Percentiles rank a stretch among this genome's conserved stretches.
Evolutionary conservation across 441 rosid species (phyloP).

Genomic region (Macaranga tanarius): DNA sequence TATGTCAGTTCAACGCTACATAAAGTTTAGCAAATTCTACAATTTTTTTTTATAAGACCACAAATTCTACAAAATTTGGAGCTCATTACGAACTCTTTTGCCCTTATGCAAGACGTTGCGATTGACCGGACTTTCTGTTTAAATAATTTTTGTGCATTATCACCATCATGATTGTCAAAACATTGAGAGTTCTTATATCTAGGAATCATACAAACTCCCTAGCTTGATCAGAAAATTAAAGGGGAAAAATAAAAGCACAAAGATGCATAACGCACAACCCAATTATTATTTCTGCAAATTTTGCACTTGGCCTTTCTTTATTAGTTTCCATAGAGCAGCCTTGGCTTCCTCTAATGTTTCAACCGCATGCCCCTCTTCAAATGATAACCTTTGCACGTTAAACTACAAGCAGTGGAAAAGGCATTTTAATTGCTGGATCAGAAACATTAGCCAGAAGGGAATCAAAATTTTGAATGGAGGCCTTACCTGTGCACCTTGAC

Average conservation of each 20-base stretch:
- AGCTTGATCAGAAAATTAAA: too few relatives aligned
- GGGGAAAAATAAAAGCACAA: not conserved
- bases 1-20: too few relatives aligned
- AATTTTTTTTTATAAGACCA: too few relatives aligned
- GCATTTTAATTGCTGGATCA: not conserved
- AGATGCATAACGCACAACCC: not conserved
- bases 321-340: constrained; percentile 67
- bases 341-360: constrained; percentile 93
- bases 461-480: not conserved
- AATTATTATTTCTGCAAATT: constrained; percentile 50
- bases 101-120: too few relatives aligned
- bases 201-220: too few relatives aligned
- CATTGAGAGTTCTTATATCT: too few relatives aligned
- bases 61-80: too few relatives aligned
- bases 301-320: constrained; percentile 58
- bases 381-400: constrained; percentile 80
- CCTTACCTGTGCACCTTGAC: constrained; percentile 91
- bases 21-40: too few relatives aligned
- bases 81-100: too few relatives aligned
- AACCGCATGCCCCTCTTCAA: constrained; percentile 74
- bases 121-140: too few relatives aligned
- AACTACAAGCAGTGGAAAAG: constrained; percentile 41
- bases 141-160: too few relatives aligned
- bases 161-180: too few relatives aligned
- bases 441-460: constrained; percentile 5